Evolutionary conservation across 257 asterid species (phyloP), one percentile per base, ranked within the genome.

Genomic region (Salvia hispanica): DNA sequence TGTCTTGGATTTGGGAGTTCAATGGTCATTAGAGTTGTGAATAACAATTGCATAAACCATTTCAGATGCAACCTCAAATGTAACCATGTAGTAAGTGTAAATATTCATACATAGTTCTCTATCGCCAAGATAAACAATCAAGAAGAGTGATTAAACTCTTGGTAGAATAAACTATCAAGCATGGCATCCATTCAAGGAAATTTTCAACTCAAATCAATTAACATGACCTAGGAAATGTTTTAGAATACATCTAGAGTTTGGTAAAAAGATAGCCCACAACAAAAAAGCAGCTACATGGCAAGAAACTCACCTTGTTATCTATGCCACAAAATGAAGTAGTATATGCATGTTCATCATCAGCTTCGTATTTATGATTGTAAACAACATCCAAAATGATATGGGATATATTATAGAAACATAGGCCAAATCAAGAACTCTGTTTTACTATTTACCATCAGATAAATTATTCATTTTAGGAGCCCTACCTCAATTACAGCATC

Each of bases 321-420:
- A 93, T 88, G 74, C 97, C 99, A 78, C 99, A 96, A 69, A 93
- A 93, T 71, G 97, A 93, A 61, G 99, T 93, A 51, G 91, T 85
- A 67, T 88, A 93, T 14, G 99, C 97, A 77, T 88, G 67, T 64
- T 79, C 66, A 52, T 90, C 99, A 78, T 87, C 97, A 72, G 96
- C 95, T 80, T 93, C 99, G 74, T 93, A 90, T 40, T 96, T 93
- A 72, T 93, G 99, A 72, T 93, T 93, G 74, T 90, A 93, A 59
- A 90, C 99, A 79, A 90, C 99, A 82, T 93, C 99, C 77, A 93
- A 71, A 76, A 93, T 93, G 77, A 93, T 95, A 97, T 93, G 85
- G 37, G 59, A 62, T 78, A 66, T 71, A 65, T 68, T 62, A 74
- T 71, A 71, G 46, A 59, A 67, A 48, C 57, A 68, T 21, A 66